Evolutionary conservation across 805 yeast genomes (phyloP).

Genomic region (Saturnispora besseyi): DNA sequence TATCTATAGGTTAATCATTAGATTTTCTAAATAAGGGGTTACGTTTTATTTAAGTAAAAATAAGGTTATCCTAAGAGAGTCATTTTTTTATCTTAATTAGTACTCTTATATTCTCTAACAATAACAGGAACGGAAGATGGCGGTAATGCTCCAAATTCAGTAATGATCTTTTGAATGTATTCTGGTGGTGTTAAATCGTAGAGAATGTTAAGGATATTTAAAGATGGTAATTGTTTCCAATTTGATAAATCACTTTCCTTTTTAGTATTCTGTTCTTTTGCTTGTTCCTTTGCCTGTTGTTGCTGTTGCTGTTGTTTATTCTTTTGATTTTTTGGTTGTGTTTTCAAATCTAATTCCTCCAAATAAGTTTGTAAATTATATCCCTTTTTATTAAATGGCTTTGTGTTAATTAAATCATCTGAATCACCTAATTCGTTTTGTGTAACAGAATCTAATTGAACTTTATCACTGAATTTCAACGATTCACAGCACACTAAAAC

Average conservation of each 20-base stretch:
- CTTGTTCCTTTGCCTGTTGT: conserved; percentile 12
- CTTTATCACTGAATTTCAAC: conserved; percentile 88
- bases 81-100: conserved; percentile 12
- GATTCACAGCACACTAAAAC: conserved; percentile 94
- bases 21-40: too few species aligned
- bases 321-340: conserved; percentile 18
- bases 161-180: conserved; percentile 86
- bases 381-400: conserved; percentile 50
- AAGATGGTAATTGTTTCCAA: conserved; percentile 54
- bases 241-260: conserved; percentile 40
- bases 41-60: neutral
- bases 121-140: conserved; percentile 98
- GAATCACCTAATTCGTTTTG: conserved; percentile 83
- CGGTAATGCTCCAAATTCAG: conserved; percentile 93
- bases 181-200: conserved; percentile 94
- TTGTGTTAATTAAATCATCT: conserved; percentile 54
- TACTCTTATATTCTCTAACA: conserved; percentile 74
- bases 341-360: conserved; percentile 31
- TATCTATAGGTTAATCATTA: neutral
- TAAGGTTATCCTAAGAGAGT: neutral
- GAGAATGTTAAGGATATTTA: conserved; percentile 75
- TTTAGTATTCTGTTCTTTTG: conserved; percentile 17
- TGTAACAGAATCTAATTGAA: conserved; percentile 93
- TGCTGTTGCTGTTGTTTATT: conserved; percentile 20
- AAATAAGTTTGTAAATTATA: conserved; percentile 58